These are phyloP conservation scores for Trichoderma sp. DNA, from an alignment of 2,329 filamentous ascomycete genomes.

Conservation along the genomic window DNA sequence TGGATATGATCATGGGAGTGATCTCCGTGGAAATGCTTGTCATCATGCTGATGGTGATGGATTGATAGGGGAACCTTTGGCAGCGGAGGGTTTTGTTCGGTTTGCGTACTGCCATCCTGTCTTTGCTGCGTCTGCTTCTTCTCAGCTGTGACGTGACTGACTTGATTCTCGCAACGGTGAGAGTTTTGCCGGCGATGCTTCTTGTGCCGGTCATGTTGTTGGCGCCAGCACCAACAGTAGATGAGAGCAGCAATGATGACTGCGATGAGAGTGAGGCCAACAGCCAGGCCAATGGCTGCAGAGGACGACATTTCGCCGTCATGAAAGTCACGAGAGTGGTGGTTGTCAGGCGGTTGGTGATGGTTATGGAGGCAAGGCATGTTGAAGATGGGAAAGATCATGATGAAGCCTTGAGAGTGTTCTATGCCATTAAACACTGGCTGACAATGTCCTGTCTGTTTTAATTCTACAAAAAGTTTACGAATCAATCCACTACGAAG, in stretches of 20 bases:
- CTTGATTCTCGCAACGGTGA: neutral
- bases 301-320: constrained; percentile 11
- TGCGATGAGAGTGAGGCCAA: constrained; percentile 10
- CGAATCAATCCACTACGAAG: neutral
- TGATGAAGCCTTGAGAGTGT: neutral
- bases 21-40: constrained; percentile 9
- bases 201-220: neutral
- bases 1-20: neutral
- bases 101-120: neutral
- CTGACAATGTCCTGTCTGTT: neutral
- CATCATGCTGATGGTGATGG: constrained; percentile 13
- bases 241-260: neutral
- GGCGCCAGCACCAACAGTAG: constrained; percentile 13
- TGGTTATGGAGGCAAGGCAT: constrained; percentile 8
- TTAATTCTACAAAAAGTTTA: neutral
- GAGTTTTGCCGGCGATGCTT: neutral
- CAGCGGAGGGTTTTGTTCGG: neutral
- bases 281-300: neutral
- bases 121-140: neutral
- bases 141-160: neutral
- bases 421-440: neutral
- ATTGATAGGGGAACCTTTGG: neutral
- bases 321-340: neutral
- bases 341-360: neutral
- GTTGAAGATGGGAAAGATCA: constrained; percentile 8